Conservation (phyloP, 1,284 basidiomycete species). For the Puccinia horiana region DNA sequence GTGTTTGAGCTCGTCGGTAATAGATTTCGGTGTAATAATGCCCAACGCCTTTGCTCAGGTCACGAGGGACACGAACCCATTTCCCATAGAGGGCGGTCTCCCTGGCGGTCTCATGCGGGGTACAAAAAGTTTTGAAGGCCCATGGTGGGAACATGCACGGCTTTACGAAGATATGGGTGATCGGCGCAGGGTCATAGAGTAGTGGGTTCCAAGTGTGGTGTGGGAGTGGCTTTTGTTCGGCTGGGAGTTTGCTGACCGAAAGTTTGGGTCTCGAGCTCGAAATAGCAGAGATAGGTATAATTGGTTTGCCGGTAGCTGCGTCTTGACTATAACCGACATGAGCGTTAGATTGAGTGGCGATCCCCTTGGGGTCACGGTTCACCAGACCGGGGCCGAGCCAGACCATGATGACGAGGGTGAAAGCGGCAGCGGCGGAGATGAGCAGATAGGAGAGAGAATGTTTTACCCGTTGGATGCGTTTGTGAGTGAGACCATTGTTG, state of each 20-base stretch:
- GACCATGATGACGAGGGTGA: constrained; percentile 33
- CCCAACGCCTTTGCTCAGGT: constrained; percentile 46
- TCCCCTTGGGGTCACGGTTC: constrained; percentile 25
- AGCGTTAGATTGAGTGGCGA: constrained; percentile 40
- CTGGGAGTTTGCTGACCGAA: constrained; percentile 1
- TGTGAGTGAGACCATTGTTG: constrained; percentile 19
- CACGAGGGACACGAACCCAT: constrained; percentile 45
- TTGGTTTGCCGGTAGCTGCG: not conserved
- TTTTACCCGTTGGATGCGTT: constrained; percentile 40
- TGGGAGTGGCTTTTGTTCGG: constrained; percentile 9
- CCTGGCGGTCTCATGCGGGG: constrained; percentile 29
- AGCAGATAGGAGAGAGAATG: constrained; percentile 30
- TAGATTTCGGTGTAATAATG: constrained; percentile 49
- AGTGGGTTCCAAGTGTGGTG: constrained; percentile 42
- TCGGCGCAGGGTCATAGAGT: constrained; percentile 33
- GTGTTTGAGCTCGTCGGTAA: constrained; percentile 37
- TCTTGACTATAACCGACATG: constrained; percentile 17
- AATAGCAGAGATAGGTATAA: constrained; percentile 1
- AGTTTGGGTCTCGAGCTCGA: constrained; percentile 11
- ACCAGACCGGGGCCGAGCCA: constrained; percentile 38
- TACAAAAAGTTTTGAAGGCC: constrained; percentile 33
- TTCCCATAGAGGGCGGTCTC: constrained; percentile 41
- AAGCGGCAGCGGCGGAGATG: constrained; percentile 34
- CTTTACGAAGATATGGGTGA: constrained; percentile 42
- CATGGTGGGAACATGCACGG: constrained; percentile 48